Conservation (phyloP, 305 asterid genomes). For the Rubia peregrina region DNA sequence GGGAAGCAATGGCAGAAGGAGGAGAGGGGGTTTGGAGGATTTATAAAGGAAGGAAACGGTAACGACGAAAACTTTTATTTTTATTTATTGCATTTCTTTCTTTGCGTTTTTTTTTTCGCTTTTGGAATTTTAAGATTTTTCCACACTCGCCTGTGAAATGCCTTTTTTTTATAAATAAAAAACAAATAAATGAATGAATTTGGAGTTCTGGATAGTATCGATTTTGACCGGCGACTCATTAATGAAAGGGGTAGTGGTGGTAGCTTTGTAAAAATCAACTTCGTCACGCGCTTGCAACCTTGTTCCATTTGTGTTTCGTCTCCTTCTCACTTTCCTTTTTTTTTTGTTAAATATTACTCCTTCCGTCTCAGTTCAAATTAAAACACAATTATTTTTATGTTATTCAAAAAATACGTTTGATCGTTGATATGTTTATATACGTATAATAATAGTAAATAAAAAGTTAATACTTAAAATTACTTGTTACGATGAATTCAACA, state of each 20-base stretch:
- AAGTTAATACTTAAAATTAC: too few species aligned
- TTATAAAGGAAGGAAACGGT: conserved; percentile 13
- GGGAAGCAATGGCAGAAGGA: conserved; percentile 16
- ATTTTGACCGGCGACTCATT: conserved; percentile 6
- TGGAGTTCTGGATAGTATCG: neutral
- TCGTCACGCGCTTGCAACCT: neutral
- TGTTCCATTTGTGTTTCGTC: neutral
- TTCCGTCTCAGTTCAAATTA: too few species aligned
- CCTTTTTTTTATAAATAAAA: neutral
- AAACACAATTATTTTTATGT: too few species aligned
- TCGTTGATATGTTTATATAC: too few species aligned
- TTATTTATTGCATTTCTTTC: too few species aligned
- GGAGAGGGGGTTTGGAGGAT: conserved; percentile 1
- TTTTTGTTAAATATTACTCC: too few species aligned
- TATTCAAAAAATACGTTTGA: too few species aligned
- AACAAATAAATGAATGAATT: neutral
- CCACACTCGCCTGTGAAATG: conserved; percentile 1
- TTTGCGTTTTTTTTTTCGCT: neutral
- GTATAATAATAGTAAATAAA: too few species aligned
- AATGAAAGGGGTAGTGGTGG: neutral
- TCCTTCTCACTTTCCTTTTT: neutral
- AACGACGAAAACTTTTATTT: conserved; percentile 1
- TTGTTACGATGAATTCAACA: too few species aligned
- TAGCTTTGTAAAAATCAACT: neutral
- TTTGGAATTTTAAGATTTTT: neutral